Evolutionary conservation across 2,329 filamentous ascomycete genomes (phyloP).

Genomic region (Aureobasidium leucospermi): DNA sequence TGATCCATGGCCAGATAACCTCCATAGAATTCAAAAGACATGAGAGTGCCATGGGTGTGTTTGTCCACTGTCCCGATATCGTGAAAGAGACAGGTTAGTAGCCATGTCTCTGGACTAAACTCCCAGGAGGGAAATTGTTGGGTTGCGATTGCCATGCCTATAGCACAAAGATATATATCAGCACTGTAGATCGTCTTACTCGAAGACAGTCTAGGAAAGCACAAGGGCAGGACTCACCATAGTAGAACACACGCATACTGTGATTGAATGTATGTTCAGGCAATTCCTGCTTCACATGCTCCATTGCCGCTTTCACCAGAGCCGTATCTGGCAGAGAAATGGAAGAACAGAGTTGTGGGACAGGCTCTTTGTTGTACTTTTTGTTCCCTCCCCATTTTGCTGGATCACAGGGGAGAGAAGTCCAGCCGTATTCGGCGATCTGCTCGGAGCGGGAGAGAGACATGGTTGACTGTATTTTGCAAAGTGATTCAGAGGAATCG

Average conservation of each 20-base stretch:
- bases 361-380: not conserved
- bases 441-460: not conserved
- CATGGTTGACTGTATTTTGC: not conserved
- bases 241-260: conserved; percentile 64
- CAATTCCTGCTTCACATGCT: conserved; percentile 25
- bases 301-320: not conserved
- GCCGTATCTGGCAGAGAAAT: not conserved
- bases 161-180: too few relatives aligned
- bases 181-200: too few relatives aligned
- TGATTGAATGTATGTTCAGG: conserved; percentile 57
- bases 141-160: conserved; percentile 1
- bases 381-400: not conserved
- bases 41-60: conserved; percentile 49
- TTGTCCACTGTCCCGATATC: conserved; percentile 62
- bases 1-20: conserved; percentile 53
- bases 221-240: too few relatives aligned
- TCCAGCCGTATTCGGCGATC: conserved; percentile 5
- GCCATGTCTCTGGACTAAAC: conserved; percentile 44
- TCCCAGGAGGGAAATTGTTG: conserved; percentile 8
- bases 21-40: conserved; percentile 68
- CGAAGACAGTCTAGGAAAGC: too few relatives aligned
- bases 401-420: not conserved
- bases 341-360: not conserved
- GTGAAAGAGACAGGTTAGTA: conserved; percentile 61
- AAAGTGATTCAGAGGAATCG: not conserved